Conservation (phyloP, 23 red algal genomes). For the Gracilaria domingensis region DNA sequence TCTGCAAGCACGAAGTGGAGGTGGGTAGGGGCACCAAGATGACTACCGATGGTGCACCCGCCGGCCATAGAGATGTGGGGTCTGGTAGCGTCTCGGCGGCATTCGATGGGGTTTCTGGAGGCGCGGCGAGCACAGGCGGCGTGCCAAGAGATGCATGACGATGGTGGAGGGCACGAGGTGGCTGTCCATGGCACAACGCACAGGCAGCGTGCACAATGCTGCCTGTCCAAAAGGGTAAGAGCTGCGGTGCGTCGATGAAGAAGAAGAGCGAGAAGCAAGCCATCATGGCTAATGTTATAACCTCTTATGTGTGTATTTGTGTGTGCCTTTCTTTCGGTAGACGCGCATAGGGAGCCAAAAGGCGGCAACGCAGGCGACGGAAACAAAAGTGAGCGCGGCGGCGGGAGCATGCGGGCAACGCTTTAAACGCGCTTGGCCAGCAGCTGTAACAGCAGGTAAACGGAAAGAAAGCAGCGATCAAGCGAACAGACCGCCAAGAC, state of each 20-base stretch:
- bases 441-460: too few species aligned
- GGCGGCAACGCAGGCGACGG: neutral
- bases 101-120: constrained; percentile 1
- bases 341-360: too few species aligned
- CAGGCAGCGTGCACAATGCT: too few species aligned
- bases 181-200: neutral
- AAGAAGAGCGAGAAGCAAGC: too few species aligned
- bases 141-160: neutral
- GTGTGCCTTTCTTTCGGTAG: too few species aligned
- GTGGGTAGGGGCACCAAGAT: constrained; percentile 55
- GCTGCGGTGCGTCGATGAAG: too few species aligned
- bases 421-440: too few species aligned
- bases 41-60: constrained; percentile 43
- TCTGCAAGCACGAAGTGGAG: constrained; percentile 40
- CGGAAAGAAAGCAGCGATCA: too few species aligned
- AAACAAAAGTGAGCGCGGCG: neutral
- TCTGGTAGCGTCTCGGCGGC: constrained; percentile 29
- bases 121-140: constrained; percentile 1
- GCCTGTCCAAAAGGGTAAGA: too few species aligned
- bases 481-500: neutral
- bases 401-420: neutral
- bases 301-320: too few species aligned
- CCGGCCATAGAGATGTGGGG: neutral
- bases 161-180: neutral
- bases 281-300: neutral